Evolutionary conservation across 2,329 filamentous ascomycete genomes (phyloP), one percentile per base, ranked within the genome.

Genomic region (Sporothrix inflata): DNA sequence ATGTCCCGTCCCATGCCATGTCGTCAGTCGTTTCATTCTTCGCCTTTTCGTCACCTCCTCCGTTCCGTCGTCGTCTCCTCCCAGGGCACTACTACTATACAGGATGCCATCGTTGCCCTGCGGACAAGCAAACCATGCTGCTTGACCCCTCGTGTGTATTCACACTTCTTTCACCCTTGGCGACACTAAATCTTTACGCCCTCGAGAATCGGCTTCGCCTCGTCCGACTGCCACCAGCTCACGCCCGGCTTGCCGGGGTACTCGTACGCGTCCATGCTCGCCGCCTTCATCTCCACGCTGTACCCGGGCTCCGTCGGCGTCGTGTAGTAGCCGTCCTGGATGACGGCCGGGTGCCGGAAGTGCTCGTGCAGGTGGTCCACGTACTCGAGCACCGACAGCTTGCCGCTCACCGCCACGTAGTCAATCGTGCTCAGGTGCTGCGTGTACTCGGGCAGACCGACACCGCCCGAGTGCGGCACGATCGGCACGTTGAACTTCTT

Each of bases 301-400:
- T 97, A 97, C 0, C 94, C 94, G 0, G 94, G 87, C 79, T 94
- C 90, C 75, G 84, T 90, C 0, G 94, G 94, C 0, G 94, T 97
- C 76, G 92, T 91, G 83, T 97, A 97, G 82, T 94, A 96, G 4
- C 94, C 94, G 76, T 94, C 90, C 82, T 90, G 89, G 77, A 97
- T 93, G 72, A 91, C 87, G 1, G 90, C 88, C 0, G 94, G 94
- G 81, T 97, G 88, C 78, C 93, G 84, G 81, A 97, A 97, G 83
- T 97, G 94, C 86, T 97, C 94, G 82, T 97, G 94, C 78, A 97
- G 83, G 82, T 97, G 93, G 80, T 97, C 94, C 30, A 97, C 94
- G 81, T 94, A 97, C 85, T 98, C 94, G 72, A 97, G 84, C 63
- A 97, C 89, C 30, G 90, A 93, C 79, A 90, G 87, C 85, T 94